Evolutionary conservation across 805 yeast species (phyloP), one percentile per base, ranked within the genome.

Genomic region (Monosporozyma unispora): DNA sequence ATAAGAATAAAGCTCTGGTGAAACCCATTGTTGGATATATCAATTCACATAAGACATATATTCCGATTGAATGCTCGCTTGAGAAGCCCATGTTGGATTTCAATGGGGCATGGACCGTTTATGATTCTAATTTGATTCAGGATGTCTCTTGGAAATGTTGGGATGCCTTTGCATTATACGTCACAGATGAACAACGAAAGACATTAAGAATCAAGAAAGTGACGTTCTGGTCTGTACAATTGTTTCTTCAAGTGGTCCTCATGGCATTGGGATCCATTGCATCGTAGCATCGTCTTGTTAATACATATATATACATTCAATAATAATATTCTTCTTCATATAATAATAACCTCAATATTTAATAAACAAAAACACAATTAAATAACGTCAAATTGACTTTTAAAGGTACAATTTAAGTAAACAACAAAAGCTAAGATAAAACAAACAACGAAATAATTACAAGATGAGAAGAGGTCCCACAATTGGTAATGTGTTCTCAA

Each of bases 21-120:
- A 73, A 96, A 54, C 99, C 99, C 0, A 90, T 93, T 62, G 96
- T 93, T 22, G 97, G 90, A 1, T 93, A 91, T 66, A 91, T 93
- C 63, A 93, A 93, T 63, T 84, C 93, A 35, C 77, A 86, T 51
- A 86, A 87, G 60, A 88, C 98, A 0, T 86, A 83, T 60, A 90
- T 93, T 52, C 96, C 96, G 42, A 81, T 91, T 51, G 75, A 81
- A 52, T 87, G 96, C 61, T 79, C 88, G 3, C 81, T 93, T 8
- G 83, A 84, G 31, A 93, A 93, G 62, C 77, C 79, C 43, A 68
- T 89, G 21, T 71, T 74, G 25, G 99, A 93, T 61, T 93, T 93
- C 64, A 89, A 87, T 58, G 99, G 99, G 0, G 80, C 96, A 7
- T 93, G 99, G 99, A 91, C 99, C 1, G 74, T 88, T 2, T 93